Evolutionary conservation across 2,329 filamentous ascomycete genomes (phyloP).

Genomic region (Capronia coronata): DNA sequence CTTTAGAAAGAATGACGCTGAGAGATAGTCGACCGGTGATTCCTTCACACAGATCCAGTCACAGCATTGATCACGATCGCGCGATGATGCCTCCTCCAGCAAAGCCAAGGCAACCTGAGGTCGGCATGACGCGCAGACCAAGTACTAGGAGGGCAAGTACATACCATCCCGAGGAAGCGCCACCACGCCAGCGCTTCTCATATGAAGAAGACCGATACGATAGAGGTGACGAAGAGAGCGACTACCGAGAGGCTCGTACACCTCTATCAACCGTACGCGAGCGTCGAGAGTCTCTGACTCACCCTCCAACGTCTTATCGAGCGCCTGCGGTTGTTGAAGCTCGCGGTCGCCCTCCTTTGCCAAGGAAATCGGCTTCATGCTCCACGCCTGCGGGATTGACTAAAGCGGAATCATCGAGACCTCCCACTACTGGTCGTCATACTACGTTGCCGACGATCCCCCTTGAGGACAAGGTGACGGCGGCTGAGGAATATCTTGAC

Average conservation of each 20-base stretch:
- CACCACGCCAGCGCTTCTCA: constrained; percentile 6
- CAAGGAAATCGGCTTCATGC: constrained; percentile 20
- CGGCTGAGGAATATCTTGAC: constrained; percentile 22
- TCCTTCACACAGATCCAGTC: constrained; percentile 16
- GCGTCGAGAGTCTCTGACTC: constrained; percentile 21
- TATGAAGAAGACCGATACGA: constrained; percentile 14
- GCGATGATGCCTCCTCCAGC: constrained; percentile 24
- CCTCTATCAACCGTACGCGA: constrained; percentile 9
- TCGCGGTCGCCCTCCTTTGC: constrained; percentile 16
- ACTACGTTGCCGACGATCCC: constrained; percentile 13
- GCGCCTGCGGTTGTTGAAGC: constrained; percentile 7
- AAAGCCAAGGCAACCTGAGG: constrained; percentile 15
- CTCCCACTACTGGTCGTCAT: constrained; percentile 4
- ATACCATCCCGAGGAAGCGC: constrained; percentile 15
- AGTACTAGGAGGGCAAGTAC: constrained; percentile 20
- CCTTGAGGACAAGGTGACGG: constrained; percentile 20
- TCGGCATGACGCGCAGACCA: constrained; percentile 14
- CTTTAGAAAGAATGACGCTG: constrained; percentile 9
- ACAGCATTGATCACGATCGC: constrained; percentile 21
- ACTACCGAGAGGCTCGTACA: constrained; percentile 10
- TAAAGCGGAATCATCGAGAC: constrained; percentile 14
- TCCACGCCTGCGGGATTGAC: constrained; percentile 10
- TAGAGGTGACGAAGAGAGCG: constrained; percentile 11
- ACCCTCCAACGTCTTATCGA: constrained; percentile 22
- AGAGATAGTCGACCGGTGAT: constrained; percentile 13